Percentiles rank a stretch among this genome's conserved stretches.
Conservation (phyloP, 176 grass and related monocot species). For the Canna indica region DNA sequence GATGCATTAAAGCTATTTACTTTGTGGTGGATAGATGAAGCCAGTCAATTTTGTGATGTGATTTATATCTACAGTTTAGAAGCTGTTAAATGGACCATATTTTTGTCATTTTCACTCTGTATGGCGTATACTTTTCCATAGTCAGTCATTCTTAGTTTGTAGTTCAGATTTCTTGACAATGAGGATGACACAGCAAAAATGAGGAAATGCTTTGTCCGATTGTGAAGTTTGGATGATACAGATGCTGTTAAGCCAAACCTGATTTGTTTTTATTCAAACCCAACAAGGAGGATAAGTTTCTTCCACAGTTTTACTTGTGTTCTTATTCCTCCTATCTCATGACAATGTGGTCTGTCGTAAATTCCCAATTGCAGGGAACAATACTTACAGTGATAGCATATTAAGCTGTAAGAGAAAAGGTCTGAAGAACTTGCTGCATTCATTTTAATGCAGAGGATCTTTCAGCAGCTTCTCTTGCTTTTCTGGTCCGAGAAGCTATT, state of each 20-base stretch:
- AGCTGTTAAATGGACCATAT: too few relatives aligned
- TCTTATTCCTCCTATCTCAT: background rate
- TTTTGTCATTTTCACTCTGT: too few relatives aligned
- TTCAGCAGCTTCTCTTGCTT: conserved; percentile 49
- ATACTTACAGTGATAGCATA: conserved; percentile 51
- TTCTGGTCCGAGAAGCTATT: conserved; percentile 57
- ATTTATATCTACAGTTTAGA: too few relatives aligned
- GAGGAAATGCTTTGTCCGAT: conserved; percentile 71
- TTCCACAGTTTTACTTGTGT: conserved; percentile 1
- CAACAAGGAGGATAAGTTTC: conserved; percentile 53
- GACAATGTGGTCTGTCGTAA: background rate
- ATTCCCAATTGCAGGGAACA: conserved; percentile 49
- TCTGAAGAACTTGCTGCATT: conserved; percentile 65
- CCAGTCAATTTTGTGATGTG: too few relatives aligned
- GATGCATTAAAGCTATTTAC: too few relatives aligned
- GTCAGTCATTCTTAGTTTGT: conserved; percentile 8
- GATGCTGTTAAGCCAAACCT: conserved; percentile 65
- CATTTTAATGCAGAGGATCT: conserved; percentile 97
- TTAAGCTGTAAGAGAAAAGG: conserved; percentile 46
- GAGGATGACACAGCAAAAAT: conserved; percentile 64
- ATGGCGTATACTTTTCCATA: background rate
- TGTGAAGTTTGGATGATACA: conserved; percentile 94
- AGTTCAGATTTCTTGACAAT: conserved; percentile 63
- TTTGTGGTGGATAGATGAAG: too few relatives aligned
- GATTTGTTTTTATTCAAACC: conserved; percentile 80